Base-by-base conservation (phyloP, 345 rosid species). In the Boechera divaricarpa region DNA sequence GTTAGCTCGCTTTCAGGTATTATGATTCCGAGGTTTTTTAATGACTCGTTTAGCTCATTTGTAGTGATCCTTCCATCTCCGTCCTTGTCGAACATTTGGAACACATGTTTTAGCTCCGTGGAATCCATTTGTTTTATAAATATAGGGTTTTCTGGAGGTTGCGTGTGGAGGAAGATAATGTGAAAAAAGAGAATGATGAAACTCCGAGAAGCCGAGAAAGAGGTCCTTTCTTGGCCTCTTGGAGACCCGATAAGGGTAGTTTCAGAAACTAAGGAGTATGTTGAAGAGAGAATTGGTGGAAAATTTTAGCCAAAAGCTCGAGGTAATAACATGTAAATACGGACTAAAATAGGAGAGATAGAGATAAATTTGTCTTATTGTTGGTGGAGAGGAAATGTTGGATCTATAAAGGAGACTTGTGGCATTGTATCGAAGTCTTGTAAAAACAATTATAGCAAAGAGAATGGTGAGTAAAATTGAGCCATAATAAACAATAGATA, bases 31-130 rank as follows among this genome's bases (percentile, higher is more conserved):
- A 94, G 76, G 60, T 87, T 90, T 71, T 83, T 81, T 45, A 94
- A 66, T 5, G 97, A 91, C 3, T 87, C 82, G 24, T 44, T 80
- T 11, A 94, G 72, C 87, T 94, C 98, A 48, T 84, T 63, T 68
- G 80, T 82, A 1, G 96, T 82, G 71, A 92, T 90, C 13, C 78
- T 32, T 0, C 96, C 97, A 62, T 94, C 98, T 32, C 96, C 96
- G 31, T 94, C 89, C 51, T 83, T 83, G 66, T 94, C 98, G 49
- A 94, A 94, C 87, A 86, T 83, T 62, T 89, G 88, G 77, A 94
- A 91, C 10, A 91, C 87, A 18, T 86, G 82, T 38, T 81, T 72
- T 16, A 91, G 80, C 83, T 91, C 98, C 0, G 79, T 15, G 0
- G 83, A 16, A 26, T 85, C 87, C 94, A 86, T 89, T 75, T 24